Base-by-base conservation (phyloP, 257 asterid species). In the Apocynum venetum region DNA sequence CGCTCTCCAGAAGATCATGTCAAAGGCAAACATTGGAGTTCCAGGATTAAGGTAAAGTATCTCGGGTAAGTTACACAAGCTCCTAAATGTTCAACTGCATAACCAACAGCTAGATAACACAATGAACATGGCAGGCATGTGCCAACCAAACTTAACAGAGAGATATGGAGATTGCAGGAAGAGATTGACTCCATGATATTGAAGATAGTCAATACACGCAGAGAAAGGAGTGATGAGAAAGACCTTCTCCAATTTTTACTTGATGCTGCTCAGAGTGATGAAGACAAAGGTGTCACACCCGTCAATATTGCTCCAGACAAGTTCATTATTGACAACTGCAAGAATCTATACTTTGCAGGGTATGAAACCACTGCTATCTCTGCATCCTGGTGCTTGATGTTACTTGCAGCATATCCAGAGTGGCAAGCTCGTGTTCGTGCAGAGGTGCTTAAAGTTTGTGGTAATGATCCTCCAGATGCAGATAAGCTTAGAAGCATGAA, bases 321-420 rank as follows among this genome's bases (percentile, higher is more conserved):
- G 76, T 91, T 91, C 76, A 79, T 91, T 7, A 83, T 89, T 4
- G 96, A 89, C 77, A 91, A 90, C 66, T 93, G 97, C 87, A 90
- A 90, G 88, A 90, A 81, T 72, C 85, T 93, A 69, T 91, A 90
- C 69, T 86, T 93, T 46, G 96, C 97, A 71, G 96, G 96, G 44
- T 86, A 89, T 13, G 92, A 90, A 85, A 93, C 93, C 53, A 84
- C 88, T 19, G 88, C 91, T 55, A 83, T 80, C 73, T 81, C 97
- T 3, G 88, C 91, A 66, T 81, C 97, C n/a, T 91, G 98, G 97
- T 91, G 97, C 72, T 81, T 93, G 87, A 83, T 93, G 93, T 68
- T 82, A 52, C 84, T 91, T 46, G 96, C 90, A 17, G 87, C 90
- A 65, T 75, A 90, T 82, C 96, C 94, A 71, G 88, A 90, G 2